Evolutionary conservation across 805 yeast genomes (phyloP), one percentile per base, ranked within the genome.

Genomic region (Candida pseudoglaebosa): DNA sequence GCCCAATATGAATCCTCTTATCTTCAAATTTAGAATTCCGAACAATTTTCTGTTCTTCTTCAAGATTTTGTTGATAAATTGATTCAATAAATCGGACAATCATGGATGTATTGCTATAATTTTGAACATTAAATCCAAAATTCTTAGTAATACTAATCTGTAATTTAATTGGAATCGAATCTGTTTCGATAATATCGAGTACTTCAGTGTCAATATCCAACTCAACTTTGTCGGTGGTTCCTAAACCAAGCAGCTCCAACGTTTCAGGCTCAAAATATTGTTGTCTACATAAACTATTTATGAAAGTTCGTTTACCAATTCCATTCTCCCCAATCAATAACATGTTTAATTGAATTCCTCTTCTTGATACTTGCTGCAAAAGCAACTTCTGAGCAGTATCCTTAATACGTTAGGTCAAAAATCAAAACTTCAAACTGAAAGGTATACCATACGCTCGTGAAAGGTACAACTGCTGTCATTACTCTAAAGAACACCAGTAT

Each of bases 81-180:
- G 81, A 82, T 58, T 89, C 96, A 44, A 89, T 75, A 49, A 77
- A 86, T 49, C 78, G 75, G n/a, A 77, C 73, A 36, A 86, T 66
- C 1, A 40, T 37, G 3, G 24, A 26, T 9, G 51, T 34, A 31
- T 51, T 52, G 16, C 28, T 33, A 16, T 22, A 17, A 36, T 56
- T 57, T 24, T 53, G 52, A 32, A 57, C 42, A 14, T 49, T 48
- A 40, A 35, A 49, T 5, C 64, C 62, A 41, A 45, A 57, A 35
- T 59, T 59, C 16, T 43, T 40, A 7, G 65, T 57, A 18, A 50
- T 30, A 32, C 44, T 44, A 5, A 58, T 41, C 5, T 49, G 39
- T 14, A 60, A 43, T 33, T 46, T 48, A 51, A 50, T 45, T 4
- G 53, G 57, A 31, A 38, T 46, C 5, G 46, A 22, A 15, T 40